Percentiles rank a stretch among this genome's conserved stretches.
Conservation (phyloP, 129 eudicot species). For the Silybum marianum region DNA sequence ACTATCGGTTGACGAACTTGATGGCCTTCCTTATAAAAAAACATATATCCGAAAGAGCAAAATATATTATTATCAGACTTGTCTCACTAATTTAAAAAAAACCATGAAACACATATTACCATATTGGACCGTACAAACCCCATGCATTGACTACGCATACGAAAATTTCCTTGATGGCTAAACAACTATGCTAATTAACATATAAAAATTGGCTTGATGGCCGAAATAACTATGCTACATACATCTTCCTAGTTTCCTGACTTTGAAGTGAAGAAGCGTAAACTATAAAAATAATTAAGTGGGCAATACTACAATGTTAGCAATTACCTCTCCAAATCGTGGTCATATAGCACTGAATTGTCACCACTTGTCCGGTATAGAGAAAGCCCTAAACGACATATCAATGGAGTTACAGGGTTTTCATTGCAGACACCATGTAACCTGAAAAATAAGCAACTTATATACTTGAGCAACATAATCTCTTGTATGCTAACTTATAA, state of each 20-base stretch:
- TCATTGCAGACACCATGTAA: constrained; percentile 98
- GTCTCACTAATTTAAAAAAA: background rate
- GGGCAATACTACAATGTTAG: background rate
- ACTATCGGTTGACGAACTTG: constrained; percentile 80
- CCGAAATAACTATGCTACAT: too few relatives aligned
- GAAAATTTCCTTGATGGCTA: too few relatives aligned
- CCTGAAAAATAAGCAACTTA: constrained; percentile 43
- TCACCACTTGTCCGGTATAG: constrained; percentile 96
- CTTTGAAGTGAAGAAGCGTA: background rate
- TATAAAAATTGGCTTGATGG: too few relatives aligned
- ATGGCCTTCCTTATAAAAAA: constrained; percentile 72
- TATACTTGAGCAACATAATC: background rate
- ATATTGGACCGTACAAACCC: too few relatives aligned
- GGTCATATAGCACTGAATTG: constrained; percentile 89
- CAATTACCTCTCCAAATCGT: constrained; percentile 87
- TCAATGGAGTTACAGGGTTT: constrained; percentile 92
- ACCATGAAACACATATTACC: background rate
- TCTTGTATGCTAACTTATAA: background rate
- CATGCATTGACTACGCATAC: too few relatives aligned
- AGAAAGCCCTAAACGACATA: constrained; percentile 79
- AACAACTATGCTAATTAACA: too few relatives aligned
- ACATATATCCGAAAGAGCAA: constrained; percentile 56
- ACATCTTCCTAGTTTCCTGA: too few relatives aligned
- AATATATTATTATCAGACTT: background rate
- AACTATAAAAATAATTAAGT: background rate